Evolutionary conservation across 2,329 filamentous ascomycete species (phyloP), one percentile per base, ranked within the genome.

Genomic region (Fusarium verticillioides): DNA sequence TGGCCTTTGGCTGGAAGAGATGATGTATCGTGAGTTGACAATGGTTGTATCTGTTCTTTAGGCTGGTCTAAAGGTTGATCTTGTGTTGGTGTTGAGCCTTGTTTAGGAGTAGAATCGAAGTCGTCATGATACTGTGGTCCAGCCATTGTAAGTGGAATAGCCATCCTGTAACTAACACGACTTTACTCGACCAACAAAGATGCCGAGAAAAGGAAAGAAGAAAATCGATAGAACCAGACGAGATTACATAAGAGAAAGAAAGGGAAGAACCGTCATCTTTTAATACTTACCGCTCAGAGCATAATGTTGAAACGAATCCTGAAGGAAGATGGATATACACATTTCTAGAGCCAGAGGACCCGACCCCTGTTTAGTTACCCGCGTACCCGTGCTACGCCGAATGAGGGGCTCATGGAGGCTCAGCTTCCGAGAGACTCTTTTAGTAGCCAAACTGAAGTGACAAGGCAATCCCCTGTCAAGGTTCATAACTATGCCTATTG

Each of bases 391-490:
- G 26, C 65, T 60, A 53, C 63, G 15, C 53, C 63, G 8, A 52
- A 68, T 66, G 53, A 43, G 53, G 53, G 42, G 39, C 39, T 36
- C n/a, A 49, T 60, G 65, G 63, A 68, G 54, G 63, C 47, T 61
- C 63, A 68, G 34, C 63, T 43, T 68, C 54, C 63, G 63, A 42
- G 16, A 43, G n/a, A 4, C 52, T 37, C n/a, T 19, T 54, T 54
- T 23, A 47, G 34, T 36, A 54, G 42, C 19, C 42, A 30, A 36
- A 34, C 23, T 58, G 40, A n/a, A 30, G 6, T 47, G 54, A 49
- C 40, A 36, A 34, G 42, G 30, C 40, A 47, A 58, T 28, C 12
- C 54, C 54, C 54, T 58, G 40, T 36, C 30, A 58, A 49, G 12
- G 30, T 36, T 37, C 9, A 19, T 13, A 19, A 49, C 30, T 28